These are phyloP conservation scores for Nitzschia palea DNA, from an alignment of 108 stramenopile species.

Conservation along the genomic window DNA sequence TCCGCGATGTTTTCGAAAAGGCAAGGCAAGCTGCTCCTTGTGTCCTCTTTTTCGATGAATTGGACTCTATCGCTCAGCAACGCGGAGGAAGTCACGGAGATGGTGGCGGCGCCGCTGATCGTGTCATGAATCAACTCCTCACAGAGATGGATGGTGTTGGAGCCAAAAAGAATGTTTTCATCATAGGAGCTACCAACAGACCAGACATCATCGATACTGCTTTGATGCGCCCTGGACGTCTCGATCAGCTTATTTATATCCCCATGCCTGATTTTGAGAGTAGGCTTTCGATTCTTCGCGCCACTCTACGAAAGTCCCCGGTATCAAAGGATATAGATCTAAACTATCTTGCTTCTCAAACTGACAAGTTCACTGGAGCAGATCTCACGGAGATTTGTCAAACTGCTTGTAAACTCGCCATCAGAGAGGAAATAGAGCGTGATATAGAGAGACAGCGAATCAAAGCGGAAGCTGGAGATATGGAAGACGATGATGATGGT, in stretches of 20 bases:
- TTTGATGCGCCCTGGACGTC: constrained; percentile 99
- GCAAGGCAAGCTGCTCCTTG: constrained; percentile 99
- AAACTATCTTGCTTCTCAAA: constrained; percentile 93
- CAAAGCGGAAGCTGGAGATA: constrained; percentile 84
- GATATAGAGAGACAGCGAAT: constrained; percentile 96
- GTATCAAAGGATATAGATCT: constrained; percentile 98
- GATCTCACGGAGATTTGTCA: constrained; percentile 99
- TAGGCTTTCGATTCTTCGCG: constrained; percentile 95
- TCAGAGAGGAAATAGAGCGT: constrained; percentile 97
- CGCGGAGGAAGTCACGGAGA: constrained; percentile 93
- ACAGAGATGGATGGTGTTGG: constrained; percentile 99
- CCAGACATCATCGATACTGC: constrained; percentile 99
- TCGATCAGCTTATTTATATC: constrained; percentile 99
- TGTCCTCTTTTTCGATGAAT: constrained; percentile 99
- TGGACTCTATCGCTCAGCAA: constrained; percentile 98
- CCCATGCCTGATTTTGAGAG: constrained; percentile 99
- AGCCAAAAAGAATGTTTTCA: constrained; percentile 99
- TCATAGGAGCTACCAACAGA: constrained; percentile 98
- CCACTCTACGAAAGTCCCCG: constrained; percentile 97
- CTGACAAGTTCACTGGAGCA: constrained; percentile 99
- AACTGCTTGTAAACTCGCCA: constrained; percentile 97
- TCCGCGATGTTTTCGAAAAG: constrained; percentile 99
- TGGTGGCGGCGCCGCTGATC: constrained; percentile 99
- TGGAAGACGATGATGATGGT: constrained; percentile 88
- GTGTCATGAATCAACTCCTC: constrained; percentile 99